Evolutionary conservation across 2,329 filamentous ascomycete genomes (phyloP).

Genomic region (Colletotrichum euphorbiae): DNA sequence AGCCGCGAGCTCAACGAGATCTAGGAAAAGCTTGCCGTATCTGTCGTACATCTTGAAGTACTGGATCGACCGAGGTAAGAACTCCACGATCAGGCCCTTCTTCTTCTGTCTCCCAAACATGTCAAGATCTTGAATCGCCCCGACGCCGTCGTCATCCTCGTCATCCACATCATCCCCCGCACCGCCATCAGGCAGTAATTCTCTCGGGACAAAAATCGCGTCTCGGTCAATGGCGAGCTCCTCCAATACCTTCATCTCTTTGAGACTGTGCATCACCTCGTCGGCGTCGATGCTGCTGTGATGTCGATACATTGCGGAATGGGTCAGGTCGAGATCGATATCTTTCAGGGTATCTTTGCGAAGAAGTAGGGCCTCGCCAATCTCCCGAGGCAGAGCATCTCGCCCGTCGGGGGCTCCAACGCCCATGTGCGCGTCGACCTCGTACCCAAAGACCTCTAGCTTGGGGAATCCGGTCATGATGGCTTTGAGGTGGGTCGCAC

Average conservation of each 20-base stretch:
- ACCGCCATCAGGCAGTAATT: background rate
- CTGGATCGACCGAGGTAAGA: slow-evolving; percentile 12
- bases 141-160: background rate
- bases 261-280: slow-evolving; percentile 1
- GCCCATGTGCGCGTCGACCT: background rate
- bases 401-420: background rate
- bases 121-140: background rate
- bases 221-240: slow-evolving; percentile 10
- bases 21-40: background rate
- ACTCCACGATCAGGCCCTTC: background rate
- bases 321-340: slow-evolving; percentile 9
- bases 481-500: background rate
- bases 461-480: slow-evolving; percentile 12
- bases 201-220: background rate
- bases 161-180: background rate
- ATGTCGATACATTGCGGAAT: background rate
- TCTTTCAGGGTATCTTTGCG: slow-evolving; percentile 10
- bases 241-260: slow-evolving; percentile 9
- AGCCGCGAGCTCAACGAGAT: slow-evolving; percentile 9
- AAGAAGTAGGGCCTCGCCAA: slow-evolving; percentile 8
- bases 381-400: background rate
- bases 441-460: slow-evolving; percentile 9
- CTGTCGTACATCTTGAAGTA: slow-evolving; percentile 11
- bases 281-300: no score
- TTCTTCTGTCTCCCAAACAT: background rate